Evolutionary conservation across 768 basidiomycete genomes (phyloP).

Genomic region (Tubosaeta sp.): DNA sequence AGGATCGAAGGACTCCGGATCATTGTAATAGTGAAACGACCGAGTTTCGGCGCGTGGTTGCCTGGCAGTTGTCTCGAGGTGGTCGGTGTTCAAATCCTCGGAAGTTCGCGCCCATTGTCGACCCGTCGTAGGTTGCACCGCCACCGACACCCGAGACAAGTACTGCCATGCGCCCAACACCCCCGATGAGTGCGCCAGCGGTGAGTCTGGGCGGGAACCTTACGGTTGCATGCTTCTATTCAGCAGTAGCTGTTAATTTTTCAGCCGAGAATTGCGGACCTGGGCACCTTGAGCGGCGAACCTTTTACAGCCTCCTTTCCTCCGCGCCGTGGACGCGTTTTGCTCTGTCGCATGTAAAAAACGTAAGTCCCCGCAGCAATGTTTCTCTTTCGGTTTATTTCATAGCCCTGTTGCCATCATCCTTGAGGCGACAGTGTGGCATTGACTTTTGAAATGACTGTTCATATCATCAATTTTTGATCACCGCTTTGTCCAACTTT

Average conservation of each 20-base stretch:
- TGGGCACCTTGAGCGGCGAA: conserved; percentile 23
- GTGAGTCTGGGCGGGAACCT: not conserved
- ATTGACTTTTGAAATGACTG: not conserved
- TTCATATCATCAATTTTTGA: conserved; percentile 5
- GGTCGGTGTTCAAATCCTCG: not conserved
- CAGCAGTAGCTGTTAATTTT: not conserved
- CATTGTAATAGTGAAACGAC: not conserved
- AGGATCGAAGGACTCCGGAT: conserved; percentile 3
- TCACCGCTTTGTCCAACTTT: conserved; percentile 5
- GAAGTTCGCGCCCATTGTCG: not conserved
- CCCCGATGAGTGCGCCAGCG: not conserved
- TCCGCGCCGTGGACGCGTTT: conserved; percentile 16
- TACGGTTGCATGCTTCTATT: not conserved
- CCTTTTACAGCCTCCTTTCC: conserved; percentile 16
- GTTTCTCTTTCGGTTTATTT: conserved; percentile 10
- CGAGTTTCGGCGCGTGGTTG: not conserved
- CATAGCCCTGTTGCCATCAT: conserved; percentile 9
- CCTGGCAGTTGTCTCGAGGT: not conserved
- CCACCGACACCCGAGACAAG: not conserved
- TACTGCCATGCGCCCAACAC: not conserved
- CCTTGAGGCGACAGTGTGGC: not conserved
- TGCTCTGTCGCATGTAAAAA: conserved; percentile 13
- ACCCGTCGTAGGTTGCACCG: not conserved
- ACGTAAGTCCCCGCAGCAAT: conserved; percentile 22
- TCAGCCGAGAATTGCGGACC: conserved; percentile 23